A percentile compares a stretch with the other conserved stretches of the same genome.
Evolutionary conservation across 805 yeast species (phyloP).

Genomic region (Metschnikowia bowlesiae): DNA sequence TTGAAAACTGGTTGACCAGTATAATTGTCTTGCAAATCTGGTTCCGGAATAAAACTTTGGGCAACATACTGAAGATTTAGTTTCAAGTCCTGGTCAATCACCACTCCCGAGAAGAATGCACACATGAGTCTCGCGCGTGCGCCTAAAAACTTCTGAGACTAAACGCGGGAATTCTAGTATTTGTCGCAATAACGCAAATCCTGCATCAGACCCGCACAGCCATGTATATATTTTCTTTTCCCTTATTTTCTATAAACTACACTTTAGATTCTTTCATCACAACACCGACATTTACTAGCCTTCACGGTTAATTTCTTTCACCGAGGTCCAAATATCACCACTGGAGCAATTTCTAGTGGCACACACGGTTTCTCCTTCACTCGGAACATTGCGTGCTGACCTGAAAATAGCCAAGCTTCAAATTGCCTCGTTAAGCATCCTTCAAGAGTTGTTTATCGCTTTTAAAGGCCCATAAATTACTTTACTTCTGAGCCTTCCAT

Average conservation of each 20-base stretch:
- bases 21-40: slow-evolving; percentile 10
- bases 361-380: background rate
- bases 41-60: slow-evolving; percentile 2
- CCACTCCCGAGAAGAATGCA: background rate
- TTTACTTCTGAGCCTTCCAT: background rate
- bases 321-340: background rate
- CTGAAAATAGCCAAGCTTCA: background rate
- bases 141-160: background rate
- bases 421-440: background rate
- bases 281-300: background rate
- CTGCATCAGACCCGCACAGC: slow-evolving; percentile 5
- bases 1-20: slow-evolving; percentile 14
- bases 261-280: background rate
- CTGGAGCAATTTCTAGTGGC: background rate
- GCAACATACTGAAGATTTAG: slow-evolving; percentile 1
- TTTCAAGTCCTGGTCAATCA: background rate
- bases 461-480: background rate
- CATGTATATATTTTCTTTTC: background rate
- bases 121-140: background rate
- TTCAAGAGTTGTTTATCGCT: background rate
- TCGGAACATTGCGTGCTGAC: background rate
- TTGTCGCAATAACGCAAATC: background rate
- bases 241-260: background rate
- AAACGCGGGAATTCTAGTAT: background rate
- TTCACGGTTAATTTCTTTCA: background rate